These are phyloP conservation scores for Amanita thiersii DNA, from an alignment of 768 basidiomycete species.

Conservation along the genomic window DNA sequence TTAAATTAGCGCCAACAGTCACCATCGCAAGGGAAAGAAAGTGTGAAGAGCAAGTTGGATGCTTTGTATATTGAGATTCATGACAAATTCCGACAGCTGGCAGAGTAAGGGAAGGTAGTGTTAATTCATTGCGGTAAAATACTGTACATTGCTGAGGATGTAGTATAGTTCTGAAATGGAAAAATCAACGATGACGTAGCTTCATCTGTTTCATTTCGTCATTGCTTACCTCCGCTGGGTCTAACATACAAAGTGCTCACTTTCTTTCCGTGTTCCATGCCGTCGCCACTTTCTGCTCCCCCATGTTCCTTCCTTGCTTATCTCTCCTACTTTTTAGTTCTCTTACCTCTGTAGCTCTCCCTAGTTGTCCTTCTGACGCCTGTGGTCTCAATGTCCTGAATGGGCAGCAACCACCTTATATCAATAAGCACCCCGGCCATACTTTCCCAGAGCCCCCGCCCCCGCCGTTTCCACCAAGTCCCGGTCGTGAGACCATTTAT, in stretches of 20 bases:
- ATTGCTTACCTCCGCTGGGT: conserved; percentile 4
- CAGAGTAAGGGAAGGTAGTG: conserved; percentile 46
- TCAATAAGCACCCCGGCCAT: not conserved
- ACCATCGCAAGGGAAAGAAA: conserved; percentile 85
- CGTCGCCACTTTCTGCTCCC: not conserved
- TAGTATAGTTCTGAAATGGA: too few species aligned
- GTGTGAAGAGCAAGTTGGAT: conserved; percentile 77
- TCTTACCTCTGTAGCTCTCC: conserved; percentile 1
- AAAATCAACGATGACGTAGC: too few species aligned
- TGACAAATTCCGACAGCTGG: conserved; percentile 86
- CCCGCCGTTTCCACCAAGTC: conserved; percentile 1
- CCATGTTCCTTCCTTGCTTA: conserved; percentile 1
- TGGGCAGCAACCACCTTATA: not conserved
- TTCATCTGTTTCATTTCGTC: conserved; percentile 6
- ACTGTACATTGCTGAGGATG: too few species aligned
- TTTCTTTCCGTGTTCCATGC: not conserved
- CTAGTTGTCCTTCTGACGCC: not conserved
- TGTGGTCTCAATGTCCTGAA: not conserved
- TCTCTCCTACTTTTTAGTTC: not conserved
- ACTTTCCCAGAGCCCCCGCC: conserved; percentile 3
- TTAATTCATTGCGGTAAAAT: too few species aligned
- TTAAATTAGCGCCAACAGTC: conserved; percentile 38
- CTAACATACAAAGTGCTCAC: not conserved
- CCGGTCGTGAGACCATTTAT: conserved; percentile 5
- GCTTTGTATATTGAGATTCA: conserved; percentile 78